Evolutionary conservation across 441 rosid species (phyloP), one percentile per base, ranked within the genome.

Genomic region (Erysimum pusillum): DNA sequence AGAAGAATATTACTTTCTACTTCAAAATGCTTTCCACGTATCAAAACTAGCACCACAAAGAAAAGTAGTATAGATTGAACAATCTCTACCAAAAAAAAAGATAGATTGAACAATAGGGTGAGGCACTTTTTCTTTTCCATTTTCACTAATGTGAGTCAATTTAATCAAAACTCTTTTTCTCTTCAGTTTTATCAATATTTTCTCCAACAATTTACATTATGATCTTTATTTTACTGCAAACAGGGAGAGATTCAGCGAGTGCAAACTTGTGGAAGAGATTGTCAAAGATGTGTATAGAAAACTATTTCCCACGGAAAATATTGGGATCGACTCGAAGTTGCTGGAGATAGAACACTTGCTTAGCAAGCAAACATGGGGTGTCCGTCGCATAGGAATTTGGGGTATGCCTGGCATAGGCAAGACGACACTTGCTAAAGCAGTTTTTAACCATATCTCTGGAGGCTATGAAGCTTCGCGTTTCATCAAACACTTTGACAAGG

Each of bases 401-500:
- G 86, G 85, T 7, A 83, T 85, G 75, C 84, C 84, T 2, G 88
- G 88, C 5, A 78, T 83, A 17, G 84, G 80, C 14, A 78, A 78
- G 69, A 75, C 82, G 0, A 79, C 79, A 0, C 67, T 79, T 46
- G 79, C 83, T 14, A 35, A 34, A 69, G 54, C 69, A 13, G 9
- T 63, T 7, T 75, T 57, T 65, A 2, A 42, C 45, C 54, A 28
- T 7, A n/a, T 75, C 41, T 64, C 80, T 0, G 41, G 22, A 2
- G 13, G 22, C 10, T 80, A 63, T 52, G 80, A 80, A 14, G 76
- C 74, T 20, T 25, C 48, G 14, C 63, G 73, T 6, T 65, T 75
- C 1, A 67, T 80, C 17, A 2, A 45, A 8, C 15, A 75, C 45
- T 76, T 75, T 54, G 67, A 62, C n/a, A 51, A 41, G 32, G 13